A percentile compares a stretch with the other conserved stretches of the same genome.
Evolutionary conservation across 1,284 basidiomycete genomes (phyloP).

Genomic region (Marasmius tenuissimus): DNA sequence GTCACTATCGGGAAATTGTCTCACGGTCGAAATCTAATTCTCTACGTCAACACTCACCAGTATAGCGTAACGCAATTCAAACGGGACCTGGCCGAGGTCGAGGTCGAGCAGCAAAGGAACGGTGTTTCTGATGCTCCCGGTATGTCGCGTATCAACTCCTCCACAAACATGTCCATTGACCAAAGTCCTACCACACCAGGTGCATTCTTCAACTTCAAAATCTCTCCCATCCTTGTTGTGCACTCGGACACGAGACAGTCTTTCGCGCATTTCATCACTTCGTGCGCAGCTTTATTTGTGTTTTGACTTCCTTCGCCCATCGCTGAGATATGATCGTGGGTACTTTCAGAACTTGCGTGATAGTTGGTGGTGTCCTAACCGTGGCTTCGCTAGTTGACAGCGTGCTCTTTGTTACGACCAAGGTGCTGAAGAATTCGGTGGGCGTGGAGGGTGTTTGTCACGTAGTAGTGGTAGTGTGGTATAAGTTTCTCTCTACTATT

Average conservation of each 20-base stretch:
- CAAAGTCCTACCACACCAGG: constrained; percentile 36
- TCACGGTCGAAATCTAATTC: constrained; percentile 1
- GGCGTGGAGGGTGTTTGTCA: neutral
- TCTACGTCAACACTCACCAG: constrained; percentile 78
- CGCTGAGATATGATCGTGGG: neutral
- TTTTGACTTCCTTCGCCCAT: neutral
- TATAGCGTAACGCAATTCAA: constrained; percentile 97
- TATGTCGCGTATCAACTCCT: constrained; percentile 21
- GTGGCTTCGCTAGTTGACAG: constrained; percentile 93
- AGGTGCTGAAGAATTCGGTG: constrained; percentile 59
- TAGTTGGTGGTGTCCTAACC: constrained; percentile 95
- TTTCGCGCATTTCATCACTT: constrained; percentile 96
- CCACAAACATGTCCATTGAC: neutral
- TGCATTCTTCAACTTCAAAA: constrained; percentile 96
- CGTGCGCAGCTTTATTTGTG: constrained; percentile 52
- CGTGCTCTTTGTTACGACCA: constrained; percentile 77
- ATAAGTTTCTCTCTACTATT: too few species aligned
- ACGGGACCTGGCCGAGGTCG: constrained; percentile 75
- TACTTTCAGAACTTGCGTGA: constrained; percentile 85
- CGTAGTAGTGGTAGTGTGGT: too few species aligned
- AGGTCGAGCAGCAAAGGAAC: constrained; percentile 81
- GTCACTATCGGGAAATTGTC: neutral
- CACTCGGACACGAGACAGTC: constrained; percentile 89
- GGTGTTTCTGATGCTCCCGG: constrained; percentile 80
- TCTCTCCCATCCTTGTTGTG: constrained; percentile 93